Conservation (phyloP, 345 rosid species). For the Citrus trifoliata region DNA sequence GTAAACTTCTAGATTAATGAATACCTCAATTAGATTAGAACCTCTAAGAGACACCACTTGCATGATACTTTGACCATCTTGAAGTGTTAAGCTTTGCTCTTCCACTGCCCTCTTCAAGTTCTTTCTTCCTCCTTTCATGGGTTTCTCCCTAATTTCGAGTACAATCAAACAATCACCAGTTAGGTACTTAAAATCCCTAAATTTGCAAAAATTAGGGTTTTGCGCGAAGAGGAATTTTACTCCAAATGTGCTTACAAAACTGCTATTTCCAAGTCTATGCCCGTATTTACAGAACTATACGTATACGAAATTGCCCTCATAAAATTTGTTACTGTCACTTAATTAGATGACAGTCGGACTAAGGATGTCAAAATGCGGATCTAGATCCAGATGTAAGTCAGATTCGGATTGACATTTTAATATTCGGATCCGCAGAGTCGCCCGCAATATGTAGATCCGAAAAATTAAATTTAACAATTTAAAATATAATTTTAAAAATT, state of each 20-base stretch:
- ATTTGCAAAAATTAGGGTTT: background rate
- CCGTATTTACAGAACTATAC: background rate
- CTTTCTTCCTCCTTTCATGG: conserved; percentile 84
- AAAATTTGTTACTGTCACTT: background rate
- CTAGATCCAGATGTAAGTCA: too few relatives aligned
- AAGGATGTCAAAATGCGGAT: too few relatives aligned
- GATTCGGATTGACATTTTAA: too few relatives aligned
- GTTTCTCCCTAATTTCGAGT: background rate
- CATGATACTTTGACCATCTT: conserved; percentile 66
- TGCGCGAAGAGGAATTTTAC: background rate
- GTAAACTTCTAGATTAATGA: background rate
- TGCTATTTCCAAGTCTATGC: background rate
- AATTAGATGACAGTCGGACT: background rate
- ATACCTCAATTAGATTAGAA: conserved; percentile 85
- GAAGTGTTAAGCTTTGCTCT: conserved; percentile 49
- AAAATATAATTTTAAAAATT: too few relatives aligned
- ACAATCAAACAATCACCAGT: background rate
- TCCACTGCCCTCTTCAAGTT: conserved; percentile 72
- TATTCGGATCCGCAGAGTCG: too few relatives aligned
- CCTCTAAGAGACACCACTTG: conserved; percentile 86
- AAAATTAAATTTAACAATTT: too few relatives aligned
- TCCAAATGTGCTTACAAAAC: too few relatives aligned
- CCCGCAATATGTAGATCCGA: too few relatives aligned
- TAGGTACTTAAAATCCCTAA: background rate
- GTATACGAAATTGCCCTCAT: background rate